Evolutionary conservation across 2,329 filamentous ascomycete genomes (phyloP), one percentile per base, ranked within the genome.

Genomic region (Trichophyton mentagrophytes): DNA sequence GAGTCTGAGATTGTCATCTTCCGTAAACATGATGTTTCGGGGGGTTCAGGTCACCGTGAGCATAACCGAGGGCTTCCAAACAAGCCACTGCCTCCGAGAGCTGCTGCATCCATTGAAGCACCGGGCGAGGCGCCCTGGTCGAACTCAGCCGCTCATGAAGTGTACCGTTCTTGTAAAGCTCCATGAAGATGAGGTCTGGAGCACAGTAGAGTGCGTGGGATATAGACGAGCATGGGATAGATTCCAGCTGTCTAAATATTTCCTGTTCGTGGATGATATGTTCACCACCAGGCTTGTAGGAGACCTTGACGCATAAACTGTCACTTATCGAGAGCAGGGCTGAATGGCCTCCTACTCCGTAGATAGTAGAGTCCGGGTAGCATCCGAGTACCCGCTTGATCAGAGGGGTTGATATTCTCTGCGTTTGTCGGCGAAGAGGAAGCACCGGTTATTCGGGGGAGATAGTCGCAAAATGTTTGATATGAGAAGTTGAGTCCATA

Each of bases 41-140:
- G 65, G 65, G n/a, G 25, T 61, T 60, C 17, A 66, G 57, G 25
- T 66, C 65, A 25, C 61, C 64, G 60, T 66, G 65, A 3, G 53
- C 59, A 33, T 61, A 60, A 42, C 61, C 60, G 33, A 66, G 60
- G 22, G 57, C 60, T 56, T 66, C 65, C 9, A 66, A 46, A 58
- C 63, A 65, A 51, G 63, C 55, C 47, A 61, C 65, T 55, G 64
- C 65, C 22, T 27, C 57, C 30, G 49, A 60, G 15, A 66, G 53
- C 55, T 66, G 20, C 30, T 55, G 49, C 22, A 55, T 55, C 49
- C 49, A 36, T 27, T 36, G 25, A 20, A 30, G 49, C n/a, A 33
- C 17, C 25, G 49, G 49, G 49, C 25, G 49, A 8, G 49, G 49
- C 30, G 25, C 30, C 3, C 3, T 36, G 17, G n/a, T 55, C 17